Evolutionary conservation across 768 basidiomycete genomes (phyloP).

Genomic region (Boletellus emodensis): DNA sequence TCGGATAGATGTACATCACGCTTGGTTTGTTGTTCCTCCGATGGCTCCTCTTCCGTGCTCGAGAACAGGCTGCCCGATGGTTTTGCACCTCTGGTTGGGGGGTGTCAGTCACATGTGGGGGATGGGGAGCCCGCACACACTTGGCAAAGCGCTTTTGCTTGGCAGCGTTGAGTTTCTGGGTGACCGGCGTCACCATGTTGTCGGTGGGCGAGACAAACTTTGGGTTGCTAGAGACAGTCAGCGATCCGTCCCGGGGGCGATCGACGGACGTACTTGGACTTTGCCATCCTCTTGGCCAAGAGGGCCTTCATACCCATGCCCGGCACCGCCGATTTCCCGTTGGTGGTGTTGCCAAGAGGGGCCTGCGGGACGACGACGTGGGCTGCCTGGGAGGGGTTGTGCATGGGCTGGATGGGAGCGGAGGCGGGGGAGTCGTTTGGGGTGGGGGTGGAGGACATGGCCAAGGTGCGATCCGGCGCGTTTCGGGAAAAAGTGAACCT

Average conservation of each 20-base stretch:
- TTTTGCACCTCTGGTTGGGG: conserved; percentile 48
- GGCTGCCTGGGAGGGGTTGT: conserved; percentile 80
- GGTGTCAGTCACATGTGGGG: conserved; percentile 4
- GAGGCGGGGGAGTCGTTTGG: conserved; percentile 63
- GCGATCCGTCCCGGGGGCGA: background rate
- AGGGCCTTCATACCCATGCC: conserved; percentile 90
- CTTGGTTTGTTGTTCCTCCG: conserved; percentile 31
- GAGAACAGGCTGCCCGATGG: conserved; percentile 59
- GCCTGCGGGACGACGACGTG: conserved; percentile 75
- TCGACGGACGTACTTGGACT: conserved; percentile 61
- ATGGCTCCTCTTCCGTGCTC: conserved; percentile 32
- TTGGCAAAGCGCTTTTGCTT: conserved; percentile 93
- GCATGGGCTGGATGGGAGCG: conserved; percentile 73
- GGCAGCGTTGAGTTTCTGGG: conserved; percentile 85
- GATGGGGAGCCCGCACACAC: conserved; percentile 42
- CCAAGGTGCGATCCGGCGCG: conserved; percentile 9
- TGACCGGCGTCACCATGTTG: conserved; percentile 88
- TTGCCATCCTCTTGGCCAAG: conserved; percentile 90
- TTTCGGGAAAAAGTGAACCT: conserved; percentile 16
- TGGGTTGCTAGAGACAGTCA: conserved; percentile 60
- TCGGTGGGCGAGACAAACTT: conserved; percentile 92
- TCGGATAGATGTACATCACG: conserved; percentile 39
- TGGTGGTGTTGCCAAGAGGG: conserved; percentile 65
- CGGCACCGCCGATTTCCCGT: conserved; percentile 49
- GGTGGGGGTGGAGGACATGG: conserved; percentile 54